Base-by-base conservation (phyloP, 345 rosid species). In the Lagerstroemia speciosa region DNA sequence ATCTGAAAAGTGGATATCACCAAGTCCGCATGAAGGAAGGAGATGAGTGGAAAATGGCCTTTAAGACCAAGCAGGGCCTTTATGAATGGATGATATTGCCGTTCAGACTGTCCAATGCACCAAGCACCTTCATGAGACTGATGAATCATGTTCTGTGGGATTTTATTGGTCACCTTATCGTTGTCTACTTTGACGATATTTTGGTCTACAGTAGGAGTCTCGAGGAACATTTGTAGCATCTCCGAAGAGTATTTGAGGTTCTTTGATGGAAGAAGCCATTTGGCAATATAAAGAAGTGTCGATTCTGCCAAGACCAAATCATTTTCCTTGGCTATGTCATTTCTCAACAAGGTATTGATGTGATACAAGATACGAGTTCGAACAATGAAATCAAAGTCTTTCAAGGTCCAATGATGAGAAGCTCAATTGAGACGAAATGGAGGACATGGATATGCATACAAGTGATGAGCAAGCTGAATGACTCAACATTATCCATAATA, bases 21-120 rank as follows among this genome's bases (percentile, higher is more conserved):
- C 32, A 57, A 0, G n/a, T 57, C 2, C 2, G 62, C 0, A 8
- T 57, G 62, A 57, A 57, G 62, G 17, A 57, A n/a, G 62, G 62
- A 10, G 62, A 57, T 5, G 32, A 26, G 30, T 57, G 62, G 62
- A 57, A 57, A 27, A 8, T 27, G n/a, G 15, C 29, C 12, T 57
- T 57, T 30, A 57, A 57, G 41, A 37, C 41, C 6, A 37, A 37
- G 41, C 41, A 37, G 9, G 41, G 41, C 9, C 4, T 37, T 4
- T 57, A 57, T 57, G 27, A 57, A 30, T 57, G 32, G 62, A 26
- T 26, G 30, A 11, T n/a, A 17, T 17, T 26, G 74, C 37, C 61
- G 64, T 46, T 52, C 71, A 64, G 81, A 78, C 75, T 57, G 29
- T 57, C 62, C 26, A 57, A 57, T n/a, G 62, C 62, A 10, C 9